Percentiles rank a stretch among this genome's conserved stretches.
These are phyloP conservation scores for Fusarium staphyleae DNA, from an alignment of 2,329 filamentous ascomycete genomes.

Conservation along the genomic window DNA sequence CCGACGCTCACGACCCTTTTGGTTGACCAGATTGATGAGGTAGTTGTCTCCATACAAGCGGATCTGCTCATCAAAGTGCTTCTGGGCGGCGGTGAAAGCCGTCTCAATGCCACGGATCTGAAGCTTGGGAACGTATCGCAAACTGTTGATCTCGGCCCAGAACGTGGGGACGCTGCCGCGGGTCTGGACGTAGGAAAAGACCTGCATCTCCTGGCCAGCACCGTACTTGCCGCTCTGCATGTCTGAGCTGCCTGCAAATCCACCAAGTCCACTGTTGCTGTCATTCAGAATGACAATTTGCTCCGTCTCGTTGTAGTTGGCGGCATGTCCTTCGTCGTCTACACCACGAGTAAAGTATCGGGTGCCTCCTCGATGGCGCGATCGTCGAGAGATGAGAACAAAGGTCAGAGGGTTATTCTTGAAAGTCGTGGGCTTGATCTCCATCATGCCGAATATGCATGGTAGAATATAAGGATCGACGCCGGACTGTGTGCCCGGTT, in stretches of 20 bases:
- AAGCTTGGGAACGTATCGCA: constrained; percentile 89
- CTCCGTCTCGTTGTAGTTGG: constrained; percentile 99
- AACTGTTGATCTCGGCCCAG: constrained; percentile 94
- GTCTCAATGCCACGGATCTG: constrained; percentile 86
- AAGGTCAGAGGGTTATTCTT: constrained; percentile 86
- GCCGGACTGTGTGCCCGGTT: constrained; percentile 73
- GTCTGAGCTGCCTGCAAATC: constrained; percentile 78
- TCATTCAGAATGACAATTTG: constrained; percentile 92
- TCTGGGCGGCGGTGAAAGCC: constrained; percentile 77
- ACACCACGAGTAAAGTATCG: constrained; percentile 94
- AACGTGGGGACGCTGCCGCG: constrained; percentile 94
- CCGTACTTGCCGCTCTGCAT: constrained; percentile 76
- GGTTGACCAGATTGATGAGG: constrained; percentile 95
- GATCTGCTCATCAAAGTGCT: constrained; percentile 95
- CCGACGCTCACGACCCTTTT: constrained; percentile 86
- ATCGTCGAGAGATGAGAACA: constrained; percentile 86
- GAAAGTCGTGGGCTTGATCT: constrained; percentile 85
- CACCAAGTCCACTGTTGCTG: constrained; percentile 73
- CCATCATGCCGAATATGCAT: constrained; percentile 94
- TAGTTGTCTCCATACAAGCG: constrained; percentile 94
- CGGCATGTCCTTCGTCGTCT: constrained; percentile 92
- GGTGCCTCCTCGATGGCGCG: constrained; percentile 86
- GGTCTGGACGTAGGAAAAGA: constrained; percentile 95
- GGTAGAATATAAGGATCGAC: constrained; percentile 93
- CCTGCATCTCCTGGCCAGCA: constrained; percentile 78